These are phyloP conservation scores for Vigna mungo DNA, from an alignment of 306 rosid species.

Conservation along the genomic window DNA sequence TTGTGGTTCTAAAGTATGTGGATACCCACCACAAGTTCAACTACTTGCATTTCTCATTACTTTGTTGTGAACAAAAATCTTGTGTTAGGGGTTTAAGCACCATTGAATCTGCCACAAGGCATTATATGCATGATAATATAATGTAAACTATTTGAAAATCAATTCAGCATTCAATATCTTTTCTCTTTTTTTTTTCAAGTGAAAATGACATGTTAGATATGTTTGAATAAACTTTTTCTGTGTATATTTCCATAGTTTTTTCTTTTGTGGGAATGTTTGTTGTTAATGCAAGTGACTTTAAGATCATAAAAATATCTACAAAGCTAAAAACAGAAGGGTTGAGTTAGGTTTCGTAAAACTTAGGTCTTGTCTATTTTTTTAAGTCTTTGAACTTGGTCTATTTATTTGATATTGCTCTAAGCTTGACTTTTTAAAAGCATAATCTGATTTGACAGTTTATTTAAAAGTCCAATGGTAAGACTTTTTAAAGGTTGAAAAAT, in stretches of 20 bases:
- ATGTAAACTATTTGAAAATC: neutral
- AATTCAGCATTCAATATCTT: neutral
- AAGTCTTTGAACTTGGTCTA: neutral
- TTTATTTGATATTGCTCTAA: neutral
- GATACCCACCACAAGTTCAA: slow-evolving; percentile 34
- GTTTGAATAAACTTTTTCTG: too few relatives aligned
- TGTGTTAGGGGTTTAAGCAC: neutral
- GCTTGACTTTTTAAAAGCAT: neutral
- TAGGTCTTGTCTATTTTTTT: neutral
- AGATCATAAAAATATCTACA: neutral
- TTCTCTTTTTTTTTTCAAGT: neutral
- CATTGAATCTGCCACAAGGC: neutral
- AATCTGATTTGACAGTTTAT: neutral
- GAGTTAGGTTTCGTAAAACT: neutral
- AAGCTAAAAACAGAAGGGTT: neutral
- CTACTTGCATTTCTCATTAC: slow-evolving; percentile 5
- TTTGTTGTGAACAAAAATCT: neutral
- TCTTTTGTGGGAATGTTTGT: neutral
- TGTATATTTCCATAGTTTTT: neutral
- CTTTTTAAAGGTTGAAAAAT: neutral
- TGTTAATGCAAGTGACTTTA: neutral
- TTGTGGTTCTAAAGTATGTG: slow-evolving; percentile 26
- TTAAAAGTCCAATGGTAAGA: neutral
- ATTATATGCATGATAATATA: slow-evolving; percentile 5
- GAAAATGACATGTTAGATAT: neutral